Evolutionary conservation across 805 yeast species (phyloP), one percentile per base, ranked within the genome.

Genomic region (Barnettozyma salicaria): DNA sequence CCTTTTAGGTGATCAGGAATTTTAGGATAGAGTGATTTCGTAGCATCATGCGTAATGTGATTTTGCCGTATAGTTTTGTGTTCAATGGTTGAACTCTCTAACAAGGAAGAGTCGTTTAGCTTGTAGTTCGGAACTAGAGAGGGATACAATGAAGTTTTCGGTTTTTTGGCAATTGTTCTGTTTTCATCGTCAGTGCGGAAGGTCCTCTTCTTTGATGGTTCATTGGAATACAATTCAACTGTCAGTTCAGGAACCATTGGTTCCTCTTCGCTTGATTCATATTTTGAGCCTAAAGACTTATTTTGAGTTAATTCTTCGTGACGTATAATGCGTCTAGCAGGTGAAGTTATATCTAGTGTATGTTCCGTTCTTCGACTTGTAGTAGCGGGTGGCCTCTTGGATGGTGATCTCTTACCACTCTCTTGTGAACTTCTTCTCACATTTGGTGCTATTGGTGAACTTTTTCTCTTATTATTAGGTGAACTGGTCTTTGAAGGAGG

Each of bases 211-310:
- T 30, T 28, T 4, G 30, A 30, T 16, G 33, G 30, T 12, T 39
- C 39, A 4, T 23, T 19, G 16, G 16, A 13, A n/a, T n/a, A n/a
- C 19, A 44, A 27, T 12, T 46, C 25, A 2, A 47, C 48, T 6
- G 55, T 48, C 6, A 52, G 32, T 25, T 52, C 53, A 4, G 56
- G 56, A 6, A 49, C 42, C 4, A 24, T 28, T 4, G 45, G 42
- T 13, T 51, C 55, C 26, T 52, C 56, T 27, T 50, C 56, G 31
- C 53, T 48, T 12, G 56, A 50, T 3, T 47, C 52, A 22, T 36
- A 50, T 27, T 32, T 43, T 2, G 51, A 39, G 19, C 37, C 25
- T 6, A 44, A 28, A 4, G 27, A 19, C 6, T n/a, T n/a, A n/a
- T n/a, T n/a, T n/a, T n/a, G n/a, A n/a, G 23, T 13, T 10, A 32